Base-by-base conservation (phyloP, 768 basidiomycete species). In the Leccinum pellstonianum region DNA sequence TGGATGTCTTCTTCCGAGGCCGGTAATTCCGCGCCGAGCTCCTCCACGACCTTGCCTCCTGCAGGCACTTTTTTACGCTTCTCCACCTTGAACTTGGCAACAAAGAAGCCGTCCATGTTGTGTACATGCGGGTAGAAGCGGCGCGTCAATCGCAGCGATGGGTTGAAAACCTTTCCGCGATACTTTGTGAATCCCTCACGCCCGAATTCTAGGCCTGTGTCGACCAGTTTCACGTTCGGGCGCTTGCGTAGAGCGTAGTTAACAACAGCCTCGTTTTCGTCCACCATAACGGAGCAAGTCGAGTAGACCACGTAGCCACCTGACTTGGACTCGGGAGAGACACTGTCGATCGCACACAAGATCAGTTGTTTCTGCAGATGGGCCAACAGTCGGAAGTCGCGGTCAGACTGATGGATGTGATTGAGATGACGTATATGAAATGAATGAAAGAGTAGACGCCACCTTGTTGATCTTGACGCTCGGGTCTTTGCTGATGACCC, bases 101-200 rank as follows among this genome's bases (percentile, higher is more conserved):
- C 95, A 74, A 83, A 99, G 82, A 99, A 99, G 5, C 97, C 97
- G 73, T 99, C 97, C 95, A 98, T 97, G 76, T 99, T 99, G 77
- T 98, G 95, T 67, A 97, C 95, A 75, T 98, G 95, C 15, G 95
- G 92, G 72, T 95, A 96, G 74, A 94, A 96, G 61, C 97, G 80
- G 65, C 94, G 79, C 19, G 97, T 97, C 64, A 96, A 75, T 62
- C 78, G 81, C 67, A 99, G 72, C 63, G 83, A 90, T 35, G 89
- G 80, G 71, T 87, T 81, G 77, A 98, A 98, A 31, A 76, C 83
- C 81, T 95, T 98, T 21, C 96, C 97, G 54, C 93, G 86, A 79
- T 87, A 98, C 61, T 82, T 85, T 33, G 87, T 91, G 76, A 88
- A 98, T 6, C 97, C 97, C 71, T 93, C 90, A 29, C 88, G 84